Evolutionary conservation across 2,329 filamentous ascomycete species (phyloP), one percentile per base, ranked within the genome.

Genomic region (Calonectria ilicicola): DNA sequence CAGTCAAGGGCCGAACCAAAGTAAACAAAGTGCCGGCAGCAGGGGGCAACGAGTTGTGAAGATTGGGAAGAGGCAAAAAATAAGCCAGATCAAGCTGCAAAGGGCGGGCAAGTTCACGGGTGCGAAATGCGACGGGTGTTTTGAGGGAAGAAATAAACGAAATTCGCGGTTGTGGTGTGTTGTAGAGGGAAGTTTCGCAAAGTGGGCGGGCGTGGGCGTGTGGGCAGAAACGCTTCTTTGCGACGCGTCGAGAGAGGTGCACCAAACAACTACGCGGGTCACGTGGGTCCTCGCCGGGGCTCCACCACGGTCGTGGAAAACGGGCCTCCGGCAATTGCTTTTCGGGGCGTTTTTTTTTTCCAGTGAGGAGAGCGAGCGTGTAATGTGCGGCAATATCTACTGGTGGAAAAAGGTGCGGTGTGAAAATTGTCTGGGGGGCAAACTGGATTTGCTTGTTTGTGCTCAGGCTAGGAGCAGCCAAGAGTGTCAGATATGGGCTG

Each of bases 21-120:
- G 79, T 80, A 80, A 80, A 80, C 79, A 80, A 80, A 78, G 35
- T 67, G 62, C 60, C 53, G 40, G 53, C 66, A 40, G 42, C 44
- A 53, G 71, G 68, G 76, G 72, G 77, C 76, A 78, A 79, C 71
- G 73, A 44, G n/a, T 26, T 40, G 17, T 51, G 15, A 21, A 27
- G 53, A 15, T 27, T 42, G 38, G 38, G 17, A 7, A 14, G 63
- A 71, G 72, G 44, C 17, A 10, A 23, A 23, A 42, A 58, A 44
- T 29, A 70, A 76, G 69, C 71, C 77, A 65, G 8, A 0, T 2
- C 15, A 70, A 78, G 72, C 71, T 79, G 60, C n/a, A 72, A 26
- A 69, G 12, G 19, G 10, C 21, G 17, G 21, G 17, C 19, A 14
- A 40, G 65, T 58, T 62, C 47, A 69, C 71, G 51, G n/a, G 38